phyloP scores from a whole-genome alignment of 306 rosid species.

The Gleditsia sinensis region DNA sequence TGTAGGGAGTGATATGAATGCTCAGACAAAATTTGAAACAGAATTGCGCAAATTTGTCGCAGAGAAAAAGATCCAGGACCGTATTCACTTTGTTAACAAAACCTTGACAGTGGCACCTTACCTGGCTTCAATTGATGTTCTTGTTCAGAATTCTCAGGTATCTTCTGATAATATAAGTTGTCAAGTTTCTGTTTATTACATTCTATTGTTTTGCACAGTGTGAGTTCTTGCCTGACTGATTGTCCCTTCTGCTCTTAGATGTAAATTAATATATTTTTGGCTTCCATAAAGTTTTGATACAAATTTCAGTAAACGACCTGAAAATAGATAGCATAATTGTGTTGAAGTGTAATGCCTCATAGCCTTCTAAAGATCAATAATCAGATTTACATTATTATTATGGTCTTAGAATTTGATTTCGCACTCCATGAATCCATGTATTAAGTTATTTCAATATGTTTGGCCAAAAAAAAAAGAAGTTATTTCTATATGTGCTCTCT shows the following conservation, averaged over 20 bases:
- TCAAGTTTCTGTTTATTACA: slow-evolving; percentile 15
- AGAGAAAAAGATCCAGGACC: slow-evolving; percentile 73
- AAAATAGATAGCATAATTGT: neutral
- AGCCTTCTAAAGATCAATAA: neutral
- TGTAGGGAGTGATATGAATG: slow-evolving; percentile 88
- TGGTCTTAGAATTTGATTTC: slow-evolving; percentile 9
- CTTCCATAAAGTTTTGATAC: neutral
- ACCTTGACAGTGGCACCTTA: slow-evolving; percentile 90
- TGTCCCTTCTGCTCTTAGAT: slow-evolving; percentile 1
- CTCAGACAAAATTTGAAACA: slow-evolving; percentile 78
- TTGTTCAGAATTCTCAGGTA: slow-evolving; percentile 99
- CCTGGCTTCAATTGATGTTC: slow-evolving; percentile 85
- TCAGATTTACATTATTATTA: neutral
- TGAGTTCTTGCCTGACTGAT: neutral
- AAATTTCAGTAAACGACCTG: neutral
- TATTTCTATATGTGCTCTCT: too few species aligned
- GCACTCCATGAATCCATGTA: neutral
- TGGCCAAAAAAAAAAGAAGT: too few species aligned
- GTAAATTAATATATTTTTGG: neutral
- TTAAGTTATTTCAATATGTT: neutral
- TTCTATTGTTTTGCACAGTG: slow-evolving; percentile 7
- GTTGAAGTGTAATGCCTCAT: neutral
- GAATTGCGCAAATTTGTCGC: slow-evolving; percentile 69
- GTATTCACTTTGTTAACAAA: slow-evolving; percentile 88
- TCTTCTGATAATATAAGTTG: slow-evolving; percentile 5